Evolutionary conservation across 2,329 filamentous ascomycete genomes (phyloP), one percentile per base, ranked within the genome.

Genomic region (Aspergillus sp.): DNA sequence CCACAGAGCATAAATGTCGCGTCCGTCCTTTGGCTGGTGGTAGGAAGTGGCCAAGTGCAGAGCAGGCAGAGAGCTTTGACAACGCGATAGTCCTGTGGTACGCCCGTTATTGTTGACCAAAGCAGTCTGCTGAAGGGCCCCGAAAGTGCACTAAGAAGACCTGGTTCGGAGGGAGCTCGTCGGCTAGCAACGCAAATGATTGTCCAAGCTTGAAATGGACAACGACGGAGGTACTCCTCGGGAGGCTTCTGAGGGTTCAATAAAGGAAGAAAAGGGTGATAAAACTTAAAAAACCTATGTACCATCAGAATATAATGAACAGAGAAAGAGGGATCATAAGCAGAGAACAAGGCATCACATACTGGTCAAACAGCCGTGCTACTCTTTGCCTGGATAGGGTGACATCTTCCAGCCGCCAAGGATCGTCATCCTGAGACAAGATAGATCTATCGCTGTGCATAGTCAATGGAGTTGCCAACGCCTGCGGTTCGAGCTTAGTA

Each of bases 1-100:
- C 86, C 86, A 59, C 83, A 84, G 7, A 88, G 79, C 81, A 87
- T 87, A 69, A 87, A 88, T 0, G 86, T 88, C 3, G 85, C 84
- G 68, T 89, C 86, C 1, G 82, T 83, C 30, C 84, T 84, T 3
- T 87, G 87, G 41, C 84, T 85, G 30, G 84, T 86, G 30, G 84
- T 85, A 0, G 86, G 86, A 11, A 88, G 73, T 6, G 86, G 86
- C 86, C 86, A 89, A 15, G 85, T 86, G 71, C 86, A 89, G 15
- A 88, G 76, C 54, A 89, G 71, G 69, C 86, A 87, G 48, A 89
- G 73, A 0, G 85, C 86, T 72, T 89, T 88, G 61, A 87, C 85
- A 46, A 87, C 83, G 59, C 87, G 84, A 68, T 89, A 87, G 52
- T 84, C 84, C 57, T 87, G 85, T 13, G 85, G 85, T 0, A 86